Base-by-base conservation (phyloP, 179 eudicot species). In the Patellifolia procumbens region DNA sequence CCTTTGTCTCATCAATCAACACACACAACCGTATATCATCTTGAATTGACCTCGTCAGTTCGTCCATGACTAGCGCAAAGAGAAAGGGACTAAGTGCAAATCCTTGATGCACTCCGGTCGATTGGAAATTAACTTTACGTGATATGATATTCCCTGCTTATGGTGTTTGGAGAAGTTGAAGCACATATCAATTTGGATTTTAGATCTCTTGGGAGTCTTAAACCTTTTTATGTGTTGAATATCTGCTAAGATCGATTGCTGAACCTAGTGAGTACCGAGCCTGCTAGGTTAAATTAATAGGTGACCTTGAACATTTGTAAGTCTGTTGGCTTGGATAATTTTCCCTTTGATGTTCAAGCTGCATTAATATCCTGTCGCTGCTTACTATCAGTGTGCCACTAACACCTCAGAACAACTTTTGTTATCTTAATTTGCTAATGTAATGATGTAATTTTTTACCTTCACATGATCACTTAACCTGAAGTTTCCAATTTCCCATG, bases 381-480 rank as follows among this genome's bases (percentile, higher is more conserved):
- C 68, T 5, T 63, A 35, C 68, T 63, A 20, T 63, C 68, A 63
- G 13, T 24, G 71, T 67, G 20, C 51, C 52, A 67, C 34, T 43
- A 9, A 20, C 12, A 67, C 32, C 43, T 42, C 19, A 42, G 31
- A 43, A 24, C 69, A 35, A 12, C 53, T 67, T n/a, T 20, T 43
- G 15, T 42, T n/a, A 32, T 67, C 34, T 42, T 43, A 22, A 32
- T 67, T 67, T 68, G 55, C 58, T 46, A 7, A 49, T 72, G 34
- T 16, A 4, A 37, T 55, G 64, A 2, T 55, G 3, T 19, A 1
- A 10, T n/a, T 12, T 34, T 52, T 71, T 71, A 20, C 59, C 17
- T 24, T 60, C 19, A 60, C 65, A 28, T 7, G 9, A 39, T 11
- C 29, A 56, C 34, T 24, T 68, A 6, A 26, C 20, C 5, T 45